Conservation (phyloP, 1,139 yeast genomes). For the Yamadazyma jaroonii region DNA sequence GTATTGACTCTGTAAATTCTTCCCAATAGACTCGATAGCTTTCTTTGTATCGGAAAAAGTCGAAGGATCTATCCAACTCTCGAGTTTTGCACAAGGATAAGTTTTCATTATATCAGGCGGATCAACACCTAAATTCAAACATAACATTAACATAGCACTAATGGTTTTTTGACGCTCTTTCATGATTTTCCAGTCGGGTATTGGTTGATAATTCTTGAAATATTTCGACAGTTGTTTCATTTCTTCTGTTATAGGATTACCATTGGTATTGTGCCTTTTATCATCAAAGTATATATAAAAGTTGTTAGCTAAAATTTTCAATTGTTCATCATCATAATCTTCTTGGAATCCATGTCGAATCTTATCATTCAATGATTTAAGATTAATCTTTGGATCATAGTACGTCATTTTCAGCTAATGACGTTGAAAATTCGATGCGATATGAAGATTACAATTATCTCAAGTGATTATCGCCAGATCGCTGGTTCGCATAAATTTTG, state of each 20-base stretch:
- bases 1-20: conserved; percentile 80
- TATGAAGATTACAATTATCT: neutral
- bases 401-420: conserved; percentile 1
- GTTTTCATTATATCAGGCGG: conserved; percentile 97
- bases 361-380: conserved; percentile 32
- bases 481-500: too few relatives aligned
- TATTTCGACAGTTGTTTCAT: conserved; percentile 44
- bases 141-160: conserved; percentile 88
- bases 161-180: conserved; percentile 91
- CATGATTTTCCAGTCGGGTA: conserved; percentile 87
- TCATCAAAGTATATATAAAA: conserved; percentile 83
- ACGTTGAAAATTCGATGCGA: neutral
- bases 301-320: conserved; percentile 62
- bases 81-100: conserved; percentile 88
- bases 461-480: too few relatives aligned
- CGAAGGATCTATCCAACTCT: conserved; percentile 92
- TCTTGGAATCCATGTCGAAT: conserved; percentile 83
- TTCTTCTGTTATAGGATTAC: conserved; percentile 70
- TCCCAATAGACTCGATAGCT: conserved; percentile 90
- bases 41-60: conserved; percentile 83
- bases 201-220: conserved; percentile 59
- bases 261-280: conserved; percentile 88
- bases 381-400: conserved; percentile 1
- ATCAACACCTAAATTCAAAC: conserved; percentile 91
- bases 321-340: conserved; percentile 61